Evolutionary conservation across 495 filamentous ascomycete species (phyloP), one percentile per base, ranked within the genome.

Genomic region (Oidiodendron maius): DNA sequence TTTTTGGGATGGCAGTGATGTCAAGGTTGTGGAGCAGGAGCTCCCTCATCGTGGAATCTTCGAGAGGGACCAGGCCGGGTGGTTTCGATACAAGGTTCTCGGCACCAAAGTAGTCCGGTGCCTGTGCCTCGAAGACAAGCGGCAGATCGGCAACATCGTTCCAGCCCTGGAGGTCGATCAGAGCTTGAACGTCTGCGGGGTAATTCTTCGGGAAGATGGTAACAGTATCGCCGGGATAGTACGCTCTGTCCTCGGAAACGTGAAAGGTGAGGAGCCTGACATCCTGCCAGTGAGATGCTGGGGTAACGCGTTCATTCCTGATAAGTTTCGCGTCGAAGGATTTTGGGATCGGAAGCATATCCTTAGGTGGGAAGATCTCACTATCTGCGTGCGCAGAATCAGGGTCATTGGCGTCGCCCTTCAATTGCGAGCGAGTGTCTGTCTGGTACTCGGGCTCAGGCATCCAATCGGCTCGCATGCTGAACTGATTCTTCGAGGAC

Each of bases 161-260:
- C 91, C 91, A 96, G 4, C 63, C 71, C 83, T 93, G 89, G 36
- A 89, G 69, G 17, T 76, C 61, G 17, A 97, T 78, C 12, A 99
- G 67, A 10, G 71, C 65, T 34, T 87, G 65, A 15, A 93, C 91
- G 55, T 96, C 91, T 26, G 75, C 64, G 0, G 83, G 67, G 46
- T 84, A 87, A 58, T 96, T 96, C 61, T 95, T 91, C 1, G 93
- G 93, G 23, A 81, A 88, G 30, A 99, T 79, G 8, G 80, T 74
- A 37, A 93, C 64, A 15, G 85, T 79, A 48, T 93, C 84, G 3
- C 91, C 90, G 0, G 94, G 89, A 0, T 57, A 55, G 47, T 83
- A 80, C 0, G 61, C 49, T 12, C 76, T 50, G 1, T 62, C 53
- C 9, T 70, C 60, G 0, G 70, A 51, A 2, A 82, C 61, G 0